Conservation (phyloP, 2,329 filamentous ascomycete genomes). For the Dactylonectria estremocensis region DNA sequence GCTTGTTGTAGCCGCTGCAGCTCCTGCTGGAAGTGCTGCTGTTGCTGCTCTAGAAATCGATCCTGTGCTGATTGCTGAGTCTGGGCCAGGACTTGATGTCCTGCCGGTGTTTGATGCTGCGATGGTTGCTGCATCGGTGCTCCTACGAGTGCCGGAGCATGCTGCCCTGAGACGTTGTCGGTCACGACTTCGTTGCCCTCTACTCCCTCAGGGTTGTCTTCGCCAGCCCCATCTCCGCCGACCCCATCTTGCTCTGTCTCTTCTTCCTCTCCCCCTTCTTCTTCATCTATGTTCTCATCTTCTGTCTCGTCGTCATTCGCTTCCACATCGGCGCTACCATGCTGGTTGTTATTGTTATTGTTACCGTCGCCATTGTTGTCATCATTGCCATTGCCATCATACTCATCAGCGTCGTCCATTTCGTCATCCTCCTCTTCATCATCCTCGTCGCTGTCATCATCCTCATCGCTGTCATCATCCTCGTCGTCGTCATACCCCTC, state of each 20-base stretch:
- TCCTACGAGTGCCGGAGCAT: no score
- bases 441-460: not conserved
- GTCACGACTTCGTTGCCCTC: no score
- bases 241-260: not conserved
- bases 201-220: not conserved
- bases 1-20: no score
- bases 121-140: no score
- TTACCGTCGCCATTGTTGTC: not conserved
- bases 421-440: constrained; percentile 1
- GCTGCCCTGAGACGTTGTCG: no score
- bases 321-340: not conserved
- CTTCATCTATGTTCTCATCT: not conserved
- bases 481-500: not conserved
- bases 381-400: not conserved
- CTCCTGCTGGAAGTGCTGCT: no score
- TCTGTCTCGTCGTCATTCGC: constrained; percentile 26
- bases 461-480: constrained; percentile 14
- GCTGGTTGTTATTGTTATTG: constrained; percentile 18
- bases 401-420: constrained; percentile 6
- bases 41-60: not conserved
- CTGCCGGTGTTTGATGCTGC: not conserved
- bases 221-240: not conserved
- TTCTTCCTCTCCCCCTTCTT: constrained; percentile 11
- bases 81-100: not conserved
- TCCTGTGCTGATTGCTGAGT: not conserved